Evolutionary conservation across 345 rosid genomes (phyloP).

Genomic region (Salix udensis): DNA sequence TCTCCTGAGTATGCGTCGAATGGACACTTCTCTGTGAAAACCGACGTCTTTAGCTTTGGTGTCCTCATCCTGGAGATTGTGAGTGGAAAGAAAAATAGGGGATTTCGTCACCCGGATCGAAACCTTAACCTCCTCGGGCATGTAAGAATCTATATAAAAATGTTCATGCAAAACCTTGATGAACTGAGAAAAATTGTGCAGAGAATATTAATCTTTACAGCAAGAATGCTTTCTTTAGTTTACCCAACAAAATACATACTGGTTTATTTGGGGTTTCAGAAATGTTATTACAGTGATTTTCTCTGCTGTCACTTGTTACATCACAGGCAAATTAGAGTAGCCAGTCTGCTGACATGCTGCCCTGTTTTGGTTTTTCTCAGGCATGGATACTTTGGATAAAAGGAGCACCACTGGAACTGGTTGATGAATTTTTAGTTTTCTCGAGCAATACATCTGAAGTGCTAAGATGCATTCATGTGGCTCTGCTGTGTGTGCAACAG

Average conservation of each 20-base stretch:
- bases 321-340: background rate
- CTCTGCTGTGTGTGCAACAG: background rate
- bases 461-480: background rate
- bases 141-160: background rate
- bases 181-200: background rate
- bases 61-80: conserved; percentile 7
- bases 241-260: background rate
- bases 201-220: background rate
- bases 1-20: conserved; percentile 8
- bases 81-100: conserved; percentile 14
- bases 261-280: background rate
- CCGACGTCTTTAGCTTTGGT: conserved; percentile 16
- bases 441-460: background rate
- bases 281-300: background rate
- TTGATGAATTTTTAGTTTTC: background rate
- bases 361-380: background rate
- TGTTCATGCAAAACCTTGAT: background rate
- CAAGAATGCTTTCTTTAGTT: background rate
- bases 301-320: background rate
- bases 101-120: background rate
- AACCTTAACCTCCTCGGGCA: conserved; percentile 18
- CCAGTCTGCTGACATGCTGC: background rate
- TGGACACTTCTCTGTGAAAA: conserved; percentile 5
- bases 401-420: background rate
- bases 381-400: conserved; percentile 7